Conservation (phyloP, 768 basidiomycete genomes). For the Dentipellis sp. region DNA sequence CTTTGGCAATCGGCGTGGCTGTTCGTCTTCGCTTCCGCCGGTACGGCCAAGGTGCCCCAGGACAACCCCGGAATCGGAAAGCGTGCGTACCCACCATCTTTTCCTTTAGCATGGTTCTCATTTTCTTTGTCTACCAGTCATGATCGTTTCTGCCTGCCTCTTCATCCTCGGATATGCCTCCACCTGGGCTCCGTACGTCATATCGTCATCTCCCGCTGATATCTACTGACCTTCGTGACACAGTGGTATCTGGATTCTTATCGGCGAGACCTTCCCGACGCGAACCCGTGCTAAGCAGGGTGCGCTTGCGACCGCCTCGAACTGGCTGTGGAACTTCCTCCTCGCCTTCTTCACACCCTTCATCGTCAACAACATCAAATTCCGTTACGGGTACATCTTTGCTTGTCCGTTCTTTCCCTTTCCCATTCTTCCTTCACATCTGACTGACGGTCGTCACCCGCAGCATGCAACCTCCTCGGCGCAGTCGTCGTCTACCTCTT, state of each 20-base stretch:
- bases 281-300: conserved; percentile 66
- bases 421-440: background rate
- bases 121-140: conserved; percentile 11
- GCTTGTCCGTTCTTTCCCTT: conserved; percentile 31
- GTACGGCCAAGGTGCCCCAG: conserved; percentile 49
- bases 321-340: conserved; percentile 66
- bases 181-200: conserved; percentile 53
- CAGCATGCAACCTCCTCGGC: conserved; percentile 46
- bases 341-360: conserved; percentile 77
- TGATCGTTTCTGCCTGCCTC: conserved; percentile 50
- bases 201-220: background rate
- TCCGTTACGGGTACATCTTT: conserved; percentile 64
- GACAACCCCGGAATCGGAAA: conserved; percentile 41
- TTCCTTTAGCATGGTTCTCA: background rate
- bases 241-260: conserved; percentile 67
- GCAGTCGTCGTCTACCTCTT: conserved; percentile 60
- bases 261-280: conserved; percentile 70
- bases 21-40: conserved; percentile 65
- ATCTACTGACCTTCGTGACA: background rate
- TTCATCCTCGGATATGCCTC: conserved; percentile 66
- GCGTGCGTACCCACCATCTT: conserved; percentile 23
- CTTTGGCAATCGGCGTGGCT: conserved; percentile 65
- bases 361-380: conserved; percentile 46
- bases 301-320: conserved; percentile 52
- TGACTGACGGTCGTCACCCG: conserved; percentile 14